Evolutionary conservation across 2,329 filamentous ascomycete genomes (phyloP).

Genomic region (Ploettnerulaceae sp.): DNA sequence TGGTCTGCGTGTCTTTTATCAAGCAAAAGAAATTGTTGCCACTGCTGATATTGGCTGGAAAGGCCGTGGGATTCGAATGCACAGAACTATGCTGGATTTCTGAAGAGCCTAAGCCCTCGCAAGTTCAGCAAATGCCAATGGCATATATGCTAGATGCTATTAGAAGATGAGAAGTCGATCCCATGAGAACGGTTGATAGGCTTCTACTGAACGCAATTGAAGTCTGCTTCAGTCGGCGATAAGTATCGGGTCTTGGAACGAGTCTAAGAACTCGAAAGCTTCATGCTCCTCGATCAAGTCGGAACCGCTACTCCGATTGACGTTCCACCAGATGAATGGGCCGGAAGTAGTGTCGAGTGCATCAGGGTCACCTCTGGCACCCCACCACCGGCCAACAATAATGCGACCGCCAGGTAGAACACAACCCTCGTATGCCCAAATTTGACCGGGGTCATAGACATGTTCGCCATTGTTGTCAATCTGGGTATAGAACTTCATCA

Average conservation of each 20-base stretch:
- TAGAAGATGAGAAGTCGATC: too few species aligned
- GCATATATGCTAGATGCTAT: too few species aligned
- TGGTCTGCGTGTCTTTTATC: too few species aligned
- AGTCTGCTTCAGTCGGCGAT: not conserved
- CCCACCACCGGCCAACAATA: slow-evolving; percentile 48
- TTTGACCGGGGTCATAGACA: slow-evolving; percentile 27
- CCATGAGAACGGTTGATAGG: too few species aligned
- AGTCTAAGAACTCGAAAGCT: slow-evolving; percentile 24
- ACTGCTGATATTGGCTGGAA: too few species aligned
- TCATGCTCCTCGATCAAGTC: slow-evolving; percentile 17
- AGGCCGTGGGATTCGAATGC: too few species aligned
- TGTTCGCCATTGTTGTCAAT: slow-evolving; percentile 15
- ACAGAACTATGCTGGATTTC: too few species aligned
- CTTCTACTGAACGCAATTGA: not conserved
- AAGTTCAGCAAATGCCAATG: too few species aligned
- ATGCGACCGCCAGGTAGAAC: slow-evolving; percentile 43
- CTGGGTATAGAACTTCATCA: slow-evolving; percentile 45
- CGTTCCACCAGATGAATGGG: slow-evolving; percentile 37
- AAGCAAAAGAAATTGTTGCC: too few species aligned
- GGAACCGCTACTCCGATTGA: slow-evolving; percentile 20
- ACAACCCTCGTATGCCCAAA: slow-evolving; percentile 44
- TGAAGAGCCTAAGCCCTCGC: too few species aligned
- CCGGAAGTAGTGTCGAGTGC: slow-evolving; percentile 22
- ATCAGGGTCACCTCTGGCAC: slow-evolving; percentile 18
- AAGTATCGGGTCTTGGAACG: slow-evolving; percentile 1